Percentiles rank a stretch among this genome's conserved stretches.
Conservation (phyloP, 1,139 yeast genomes). For the Scheffersomyces quercinus region DNA sequence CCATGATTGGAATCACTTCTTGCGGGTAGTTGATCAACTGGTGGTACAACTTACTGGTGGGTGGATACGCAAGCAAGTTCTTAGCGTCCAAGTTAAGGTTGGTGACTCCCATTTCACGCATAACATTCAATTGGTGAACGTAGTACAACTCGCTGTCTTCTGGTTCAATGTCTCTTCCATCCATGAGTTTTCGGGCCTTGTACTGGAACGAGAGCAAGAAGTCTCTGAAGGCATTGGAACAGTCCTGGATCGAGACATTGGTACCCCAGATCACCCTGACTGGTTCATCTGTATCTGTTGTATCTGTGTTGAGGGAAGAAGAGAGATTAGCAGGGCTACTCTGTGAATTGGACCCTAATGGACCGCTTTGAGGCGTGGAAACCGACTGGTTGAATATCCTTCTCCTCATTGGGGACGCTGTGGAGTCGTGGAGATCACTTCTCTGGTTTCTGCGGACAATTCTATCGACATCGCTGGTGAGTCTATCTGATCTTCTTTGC, state of each 20-base stretch:
- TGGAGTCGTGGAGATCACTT: conserved; percentile 44
- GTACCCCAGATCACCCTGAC: conserved; percentile 98
- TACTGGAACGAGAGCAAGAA: conserved; percentile 82
- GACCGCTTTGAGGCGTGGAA: conserved; percentile 12
- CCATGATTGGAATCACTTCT: conserved; percentile 97
- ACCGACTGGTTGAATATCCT: conserved; percentile 31
- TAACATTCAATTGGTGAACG: conserved; percentile 67
- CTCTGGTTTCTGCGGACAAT: conserved; percentile 43
- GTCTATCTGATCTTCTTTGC: conserved; percentile 29
- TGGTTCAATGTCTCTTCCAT: conserved; percentile 47
- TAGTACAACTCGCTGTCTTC: conserved; percentile 77
- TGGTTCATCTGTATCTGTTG: conserved; percentile 53
- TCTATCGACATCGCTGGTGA: conserved; percentile 46
- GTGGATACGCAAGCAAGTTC: conserved; percentile 73
- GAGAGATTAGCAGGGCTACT: conserved; percentile 3
- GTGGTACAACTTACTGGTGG: conserved; percentile 76
- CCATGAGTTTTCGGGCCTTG: conserved; percentile 67
- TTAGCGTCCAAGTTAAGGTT: conserved; percentile 83
- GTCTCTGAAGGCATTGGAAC: conserved; percentile 74
- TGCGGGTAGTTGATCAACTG: conserved; percentile 93
- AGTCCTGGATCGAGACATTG: conserved; percentile 88
- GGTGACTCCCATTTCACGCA: conserved; percentile 78
- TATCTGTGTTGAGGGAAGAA: neutral
- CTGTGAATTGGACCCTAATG: neutral
- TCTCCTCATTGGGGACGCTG: conserved; percentile 44